Evolutionary conservation across 768 basidiomycete genomes (phyloP).

Genomic region (Guyanaporus albipodus): DNA sequence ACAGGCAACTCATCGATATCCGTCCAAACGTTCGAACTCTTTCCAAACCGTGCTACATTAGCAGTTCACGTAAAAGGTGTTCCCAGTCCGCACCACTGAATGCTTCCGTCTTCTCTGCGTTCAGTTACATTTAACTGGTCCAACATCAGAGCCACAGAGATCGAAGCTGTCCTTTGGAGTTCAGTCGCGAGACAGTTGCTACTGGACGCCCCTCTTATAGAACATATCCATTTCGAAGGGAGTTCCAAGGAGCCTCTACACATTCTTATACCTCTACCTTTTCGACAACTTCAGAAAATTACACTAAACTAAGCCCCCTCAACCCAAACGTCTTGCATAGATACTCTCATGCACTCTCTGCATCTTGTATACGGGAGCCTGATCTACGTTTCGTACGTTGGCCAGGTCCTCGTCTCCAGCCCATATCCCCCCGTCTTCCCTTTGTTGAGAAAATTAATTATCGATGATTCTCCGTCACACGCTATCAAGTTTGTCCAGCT

Average conservation of each 20-base stretch:
- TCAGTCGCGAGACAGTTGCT: constrained; percentile 19
- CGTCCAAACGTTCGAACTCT: constrained; percentile 25
- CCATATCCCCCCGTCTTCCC: constrained; percentile 20
- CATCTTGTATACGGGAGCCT: constrained; percentile 17
- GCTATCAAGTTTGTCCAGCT: constrained; percentile 19
- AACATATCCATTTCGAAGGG: constrained; percentile 23
- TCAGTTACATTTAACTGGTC: constrained; percentile 19
- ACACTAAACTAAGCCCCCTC: constrained; percentile 23
- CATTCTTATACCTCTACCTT: constrained; percentile 14
- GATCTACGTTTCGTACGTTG: constrained; percentile 23
- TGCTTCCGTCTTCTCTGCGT: constrained; percentile 24
- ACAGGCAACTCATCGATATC: constrained; percentile 19
- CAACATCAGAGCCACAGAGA: constrained; percentile 10
- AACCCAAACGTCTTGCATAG: constrained; percentile 24
- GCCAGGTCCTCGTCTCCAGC: constrained; percentile 19
- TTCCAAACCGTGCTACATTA: constrained; percentile 18
- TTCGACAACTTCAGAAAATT: constrained; percentile 16
- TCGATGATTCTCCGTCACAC: constrained; percentile 20
- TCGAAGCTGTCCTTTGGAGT: constrained; percentile 19
- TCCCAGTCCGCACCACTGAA: constrained; percentile 9
- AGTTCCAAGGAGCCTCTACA: constrained; percentile 21
- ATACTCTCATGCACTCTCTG: constrained; percentile 21
- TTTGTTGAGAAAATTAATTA: constrained; percentile 17
- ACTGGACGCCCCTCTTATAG: constrained; percentile 17
- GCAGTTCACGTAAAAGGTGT: constrained; percentile 16